A percentile compares a stretch with the other conserved stretches of the same genome.
Conservation (phyloP, 495 filamentous ascomycete species). For the Aspergillus incahuasiensis region DNA sequence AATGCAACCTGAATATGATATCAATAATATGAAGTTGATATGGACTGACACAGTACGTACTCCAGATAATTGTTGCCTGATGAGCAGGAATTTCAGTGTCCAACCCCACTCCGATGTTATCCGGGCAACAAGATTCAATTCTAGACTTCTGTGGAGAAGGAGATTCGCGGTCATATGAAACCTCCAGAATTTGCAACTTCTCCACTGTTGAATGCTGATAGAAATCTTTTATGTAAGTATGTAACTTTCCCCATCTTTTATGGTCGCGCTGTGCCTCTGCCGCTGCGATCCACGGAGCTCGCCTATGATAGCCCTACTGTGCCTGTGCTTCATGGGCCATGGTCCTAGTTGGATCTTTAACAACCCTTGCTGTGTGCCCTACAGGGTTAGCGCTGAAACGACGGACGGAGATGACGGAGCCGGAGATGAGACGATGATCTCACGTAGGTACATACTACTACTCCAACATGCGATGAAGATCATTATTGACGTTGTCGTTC, state of each 20-base stretch:
- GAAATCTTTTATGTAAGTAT: conserved; percentile 6
- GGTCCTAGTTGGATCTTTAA: neutral
- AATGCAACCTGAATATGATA: no score
- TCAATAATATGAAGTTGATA: no score
- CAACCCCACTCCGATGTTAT: neutral
- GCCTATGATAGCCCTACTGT: neutral
- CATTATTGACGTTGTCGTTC: neutral
- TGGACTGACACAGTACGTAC: no score
- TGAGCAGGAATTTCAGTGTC: neutral
- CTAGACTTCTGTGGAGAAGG: conserved; percentile 1
- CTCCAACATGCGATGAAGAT: neutral
- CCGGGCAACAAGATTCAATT: neutral
- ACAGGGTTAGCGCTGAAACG: neutral
- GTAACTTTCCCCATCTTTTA: neutral
- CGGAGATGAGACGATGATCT: neutral
- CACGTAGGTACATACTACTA: neutral
- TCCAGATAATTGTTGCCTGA: no score
- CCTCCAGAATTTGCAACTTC: no score
- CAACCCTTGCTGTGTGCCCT: neutral
- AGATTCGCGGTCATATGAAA: neutral
- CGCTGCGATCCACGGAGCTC: conserved; percentile 1
- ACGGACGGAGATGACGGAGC: neutral
- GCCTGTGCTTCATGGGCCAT: neutral
- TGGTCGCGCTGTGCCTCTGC: neutral
- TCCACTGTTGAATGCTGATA: no score